A percentile compares a stretch with the other conserved stretches of the same genome.
Evolutionary conservation across 495 filamentous ascomycete species (phyloP).

Genomic region (Stereocaulon alpinum): DNA sequence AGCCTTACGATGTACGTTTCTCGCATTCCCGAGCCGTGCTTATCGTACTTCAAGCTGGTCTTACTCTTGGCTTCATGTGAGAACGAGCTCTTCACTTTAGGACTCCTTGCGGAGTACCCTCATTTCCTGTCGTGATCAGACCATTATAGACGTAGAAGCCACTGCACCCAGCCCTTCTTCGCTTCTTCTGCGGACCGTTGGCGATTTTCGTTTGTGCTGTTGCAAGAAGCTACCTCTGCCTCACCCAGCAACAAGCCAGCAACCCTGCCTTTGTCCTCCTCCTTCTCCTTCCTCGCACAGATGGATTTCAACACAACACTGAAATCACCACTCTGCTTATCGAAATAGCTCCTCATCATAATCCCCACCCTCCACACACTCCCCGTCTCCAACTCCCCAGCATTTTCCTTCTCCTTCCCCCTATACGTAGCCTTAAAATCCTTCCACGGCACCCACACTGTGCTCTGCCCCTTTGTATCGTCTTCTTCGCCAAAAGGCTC

Average conservation of each 20-base stretch:
- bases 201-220: neutral
- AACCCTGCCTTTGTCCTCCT: neutral
- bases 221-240: no score
- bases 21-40: no score
- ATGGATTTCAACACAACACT: slow-evolving; percentile 45
- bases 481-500: slow-evolving; percentile 31
- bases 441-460: slow-evolving; percentile 45
- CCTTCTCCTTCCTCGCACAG: slow-evolving; percentile 23
- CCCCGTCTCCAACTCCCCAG: slow-evolving; percentile 41
- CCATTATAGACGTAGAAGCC: neutral
- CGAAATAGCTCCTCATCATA: slow-evolving; percentile 77
- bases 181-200: neutral
- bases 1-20: no score
- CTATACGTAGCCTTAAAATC: slow-evolving; percentile 63
- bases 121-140: no score
- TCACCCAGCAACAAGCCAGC: neutral
- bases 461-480: slow-evolving; percentile 11
- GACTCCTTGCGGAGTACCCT: no score
- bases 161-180: neutral
- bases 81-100: no score
- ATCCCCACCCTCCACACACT: slow-evolving; percentile 56
- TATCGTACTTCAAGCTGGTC: no score
- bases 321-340: slow-evolving; percentile 60
- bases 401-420: slow-evolving; percentile 50
- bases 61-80: no score